These are phyloP conservation scores for Lizonia empirigonia DNA, from an alignment of 2,329 filamentous ascomycete genomes.

Conservation along the genomic window DNA sequence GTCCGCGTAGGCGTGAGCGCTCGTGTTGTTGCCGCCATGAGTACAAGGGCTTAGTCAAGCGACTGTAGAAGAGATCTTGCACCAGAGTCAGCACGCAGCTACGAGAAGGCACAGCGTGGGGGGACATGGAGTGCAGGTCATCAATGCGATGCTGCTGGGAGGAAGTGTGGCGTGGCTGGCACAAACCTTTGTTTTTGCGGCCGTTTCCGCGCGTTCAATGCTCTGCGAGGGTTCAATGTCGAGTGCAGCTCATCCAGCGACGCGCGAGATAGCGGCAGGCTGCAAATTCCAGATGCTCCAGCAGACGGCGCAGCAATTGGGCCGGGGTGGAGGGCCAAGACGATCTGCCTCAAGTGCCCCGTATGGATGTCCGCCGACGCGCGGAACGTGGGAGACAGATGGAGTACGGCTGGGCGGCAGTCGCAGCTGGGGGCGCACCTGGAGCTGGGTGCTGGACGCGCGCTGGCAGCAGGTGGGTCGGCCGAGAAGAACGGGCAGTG, in stretches of 20 bases:
- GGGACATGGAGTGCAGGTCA: neutral
- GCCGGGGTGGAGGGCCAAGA: conserved; percentile 15
- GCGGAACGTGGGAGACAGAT: conserved; percentile 4
- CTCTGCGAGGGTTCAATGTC: conserved; percentile 5
- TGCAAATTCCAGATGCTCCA: conserved; percentile 11
- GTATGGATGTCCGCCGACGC: conserved; percentile 13
- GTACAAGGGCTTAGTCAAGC: conserved; percentile 10
- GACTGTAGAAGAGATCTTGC: conserved; percentile 9
- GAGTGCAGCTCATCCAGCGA: conserved; percentile 21
- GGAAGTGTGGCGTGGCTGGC: conserved; percentile 5
- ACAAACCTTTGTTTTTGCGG: conserved; percentile 33
- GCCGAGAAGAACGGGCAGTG: conserved; percentile 11
- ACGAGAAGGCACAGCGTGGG: neutral
- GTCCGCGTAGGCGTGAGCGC: conserved; percentile 52
- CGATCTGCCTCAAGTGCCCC: conserved; percentile 19
- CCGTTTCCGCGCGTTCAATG: conserved; percentile 17
- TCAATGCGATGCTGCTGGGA: conserved; percentile 1
- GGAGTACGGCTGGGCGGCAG: conserved; percentile 7
- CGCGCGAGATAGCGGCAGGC: conserved; percentile 18
- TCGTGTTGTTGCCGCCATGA: conserved; percentile 54
- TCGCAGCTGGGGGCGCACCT: no score
- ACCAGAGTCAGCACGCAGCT: conserved; percentile 15
- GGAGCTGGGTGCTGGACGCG: conserved; percentile 9
- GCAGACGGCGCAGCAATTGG: conserved; percentile 28
- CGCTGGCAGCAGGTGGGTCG: conserved; percentile 18